Conservation (phyloP, 1,284 basidiomycete genomes). For the Volvariella volvacea region DNA sequence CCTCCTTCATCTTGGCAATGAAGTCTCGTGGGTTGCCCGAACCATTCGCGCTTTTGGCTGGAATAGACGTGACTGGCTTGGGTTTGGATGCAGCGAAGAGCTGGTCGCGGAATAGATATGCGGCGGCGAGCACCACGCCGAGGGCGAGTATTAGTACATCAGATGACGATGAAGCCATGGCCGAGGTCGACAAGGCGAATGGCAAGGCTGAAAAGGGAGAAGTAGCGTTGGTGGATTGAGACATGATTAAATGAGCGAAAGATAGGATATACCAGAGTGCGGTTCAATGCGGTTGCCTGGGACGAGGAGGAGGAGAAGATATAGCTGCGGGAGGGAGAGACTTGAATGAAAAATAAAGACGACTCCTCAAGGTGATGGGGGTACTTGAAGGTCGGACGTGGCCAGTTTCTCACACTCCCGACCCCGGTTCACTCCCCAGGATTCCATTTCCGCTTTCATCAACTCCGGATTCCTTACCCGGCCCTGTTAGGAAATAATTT, state of each 20-base stretch:
- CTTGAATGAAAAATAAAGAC: constrained; percentile 15
- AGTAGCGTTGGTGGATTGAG: constrained; percentile 26
- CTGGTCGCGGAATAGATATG: constrained; percentile 76
- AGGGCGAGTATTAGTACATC: constrained; percentile 66
- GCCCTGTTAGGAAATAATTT: too few species aligned
- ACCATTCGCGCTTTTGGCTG: constrained; percentile 48
- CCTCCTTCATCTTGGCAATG: constrained; percentile 83
- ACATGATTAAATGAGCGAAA: constrained; percentile 19
- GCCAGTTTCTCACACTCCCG: constrained; percentile 12
- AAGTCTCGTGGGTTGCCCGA: constrained; percentile 84
- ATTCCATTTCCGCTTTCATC: constrained; percentile 4
- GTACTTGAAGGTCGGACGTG: constrained; percentile 22
- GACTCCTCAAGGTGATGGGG: constrained; percentile 13
- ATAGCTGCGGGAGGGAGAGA: constrained; percentile 9
- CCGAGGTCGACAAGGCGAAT: constrained; percentile 23
- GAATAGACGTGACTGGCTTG: constrained; percentile 40
- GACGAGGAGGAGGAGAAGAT: constrained; percentile 13
- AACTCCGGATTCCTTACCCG: constrained; percentile 8
- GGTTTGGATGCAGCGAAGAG: constrained; percentile 59
- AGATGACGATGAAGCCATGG: constrained; percentile 48
- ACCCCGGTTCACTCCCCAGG: constrained; percentile 2
- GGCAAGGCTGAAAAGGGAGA: constrained; percentile 30
- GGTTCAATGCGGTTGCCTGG: constrained; percentile 17
- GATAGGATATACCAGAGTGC: constrained; percentile 15
- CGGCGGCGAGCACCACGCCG: constrained; percentile 63